Evolutionary conservation across 139 green algal genomes (phyloP).

Genomic region (Volvox africanus): DNA sequence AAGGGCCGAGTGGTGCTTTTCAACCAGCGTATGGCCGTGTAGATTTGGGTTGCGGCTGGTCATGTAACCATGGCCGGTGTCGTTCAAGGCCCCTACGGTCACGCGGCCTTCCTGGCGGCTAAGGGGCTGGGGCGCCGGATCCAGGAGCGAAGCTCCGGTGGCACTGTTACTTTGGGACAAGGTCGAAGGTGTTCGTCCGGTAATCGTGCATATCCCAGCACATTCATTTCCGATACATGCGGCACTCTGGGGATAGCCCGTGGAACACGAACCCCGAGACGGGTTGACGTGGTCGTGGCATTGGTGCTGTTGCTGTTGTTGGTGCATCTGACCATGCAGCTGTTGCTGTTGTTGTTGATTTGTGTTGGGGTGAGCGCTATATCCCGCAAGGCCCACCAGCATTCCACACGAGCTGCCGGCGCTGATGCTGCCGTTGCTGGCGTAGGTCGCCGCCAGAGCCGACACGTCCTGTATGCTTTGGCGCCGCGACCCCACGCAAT

Average conservation of each 20-base stretch:
- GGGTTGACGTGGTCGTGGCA: not conserved
- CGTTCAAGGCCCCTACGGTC: not conserved
- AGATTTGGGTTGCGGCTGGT: not conserved
- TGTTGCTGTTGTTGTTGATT: not conserved
- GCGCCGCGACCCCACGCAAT: slow-evolving; percentile 2
- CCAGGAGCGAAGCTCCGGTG: not conserved
- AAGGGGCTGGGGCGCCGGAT: not conserved
- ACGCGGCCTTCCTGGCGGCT: not conserved
- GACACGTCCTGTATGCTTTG: slow-evolving; percentile 35
- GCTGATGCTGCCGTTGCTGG: slow-evolving; percentile 22
- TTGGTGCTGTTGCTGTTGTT: not conserved
- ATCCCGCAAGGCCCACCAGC: not conserved
- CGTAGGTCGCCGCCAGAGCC: not conserved
- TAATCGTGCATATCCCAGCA: not conserved
- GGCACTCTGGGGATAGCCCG: too few relatives aligned
- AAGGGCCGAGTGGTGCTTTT: not conserved
- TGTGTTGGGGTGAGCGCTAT: not conserved
- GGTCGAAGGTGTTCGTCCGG: not conserved
- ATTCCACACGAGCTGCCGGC: not conserved
- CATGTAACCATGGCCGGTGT: not conserved
- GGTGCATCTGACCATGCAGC: not conserved
- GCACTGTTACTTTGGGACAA: not conserved
- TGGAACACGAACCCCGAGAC: too few relatives aligned
- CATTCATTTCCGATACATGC: too few relatives aligned
- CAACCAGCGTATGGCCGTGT: not conserved